A percentile compares a stretch with the other conserved stretches of the same genome.
These are phyloP conservation scores for Aspergillus affinis DNA, from an alignment of 495 filamentous ascomycete species.

Conservation along the genomic window DNA sequence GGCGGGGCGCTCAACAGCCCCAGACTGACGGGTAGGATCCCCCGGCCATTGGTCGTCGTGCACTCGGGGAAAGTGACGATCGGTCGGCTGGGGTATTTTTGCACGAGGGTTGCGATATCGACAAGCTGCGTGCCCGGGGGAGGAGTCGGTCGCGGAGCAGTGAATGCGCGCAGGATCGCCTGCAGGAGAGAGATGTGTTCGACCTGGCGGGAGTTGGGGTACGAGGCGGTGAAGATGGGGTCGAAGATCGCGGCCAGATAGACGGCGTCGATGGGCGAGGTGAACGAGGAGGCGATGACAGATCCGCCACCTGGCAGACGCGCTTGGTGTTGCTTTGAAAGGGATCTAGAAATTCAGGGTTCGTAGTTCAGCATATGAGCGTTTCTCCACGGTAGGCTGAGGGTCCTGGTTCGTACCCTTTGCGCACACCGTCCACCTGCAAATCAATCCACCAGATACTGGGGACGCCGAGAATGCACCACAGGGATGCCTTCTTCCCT, in stretches of 20 bases:
- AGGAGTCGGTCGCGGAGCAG: slow-evolving; percentile 50
- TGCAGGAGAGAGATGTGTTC: slow-evolving; percentile 71
- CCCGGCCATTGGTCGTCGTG: slow-evolving; percentile 90
- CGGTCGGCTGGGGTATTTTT: slow-evolving; percentile 66
- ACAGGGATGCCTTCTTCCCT: slow-evolving; percentile 77
- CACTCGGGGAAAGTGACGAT: slow-evolving; percentile 89
- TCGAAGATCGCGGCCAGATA: slow-evolving; percentile 98
- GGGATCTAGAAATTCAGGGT: slow-evolving; percentile 38
- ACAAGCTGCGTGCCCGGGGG: slow-evolving; percentile 52
- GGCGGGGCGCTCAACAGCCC: slow-evolving; percentile 64
- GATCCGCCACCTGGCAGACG: slow-evolving; percentile 72
- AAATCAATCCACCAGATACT: slow-evolving; percentile 98
- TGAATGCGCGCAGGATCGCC: slow-evolving; percentile 73
- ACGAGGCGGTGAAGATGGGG: slow-evolving; percentile 85
- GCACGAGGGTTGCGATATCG: slow-evolving; percentile 59
- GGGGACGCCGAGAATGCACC: slow-evolving; percentile 80
- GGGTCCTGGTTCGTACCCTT: slow-evolving; percentile 56
- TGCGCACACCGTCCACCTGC: slow-evolving; percentile 91
- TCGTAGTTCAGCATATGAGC: not conserved
- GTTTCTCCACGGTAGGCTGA: not conserved
- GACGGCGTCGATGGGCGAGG: slow-evolving; percentile 86
- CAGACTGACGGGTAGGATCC: slow-evolving; percentile 80
- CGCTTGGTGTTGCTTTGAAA: slow-evolving; percentile 55
- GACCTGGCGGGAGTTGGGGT: slow-evolving; percentile 70
- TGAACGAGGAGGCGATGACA: slow-evolving; percentile 87